A percentile compares a stretch with the other conserved stretches of the same genome.
phyloP scores from a whole-genome alignment of 2,329 filamentous ascomycete species.

The Dactylellina sp. region DNA sequence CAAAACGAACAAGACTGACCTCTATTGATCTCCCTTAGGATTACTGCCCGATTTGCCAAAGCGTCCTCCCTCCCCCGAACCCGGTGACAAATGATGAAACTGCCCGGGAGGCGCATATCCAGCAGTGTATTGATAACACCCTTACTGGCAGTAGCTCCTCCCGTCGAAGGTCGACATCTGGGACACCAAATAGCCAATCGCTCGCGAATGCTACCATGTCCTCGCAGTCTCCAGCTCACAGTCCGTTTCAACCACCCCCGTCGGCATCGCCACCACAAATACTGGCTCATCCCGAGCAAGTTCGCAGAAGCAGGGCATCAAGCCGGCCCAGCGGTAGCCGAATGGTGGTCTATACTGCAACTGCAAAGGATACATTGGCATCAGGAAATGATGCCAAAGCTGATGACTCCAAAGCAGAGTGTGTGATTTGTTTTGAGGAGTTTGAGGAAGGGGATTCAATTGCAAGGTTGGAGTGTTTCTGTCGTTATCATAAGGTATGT shows the following conservation, averaged over 20 bases:
- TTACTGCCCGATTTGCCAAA: conserved; percentile 60
- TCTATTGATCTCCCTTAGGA: no score
- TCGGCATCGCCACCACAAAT: background rate
- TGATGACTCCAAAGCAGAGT: conserved; percentile 64
- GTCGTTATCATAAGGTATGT: conserved; percentile 68
- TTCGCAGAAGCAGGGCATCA: conserved; percentile 46
- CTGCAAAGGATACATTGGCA: conserved; percentile 67
- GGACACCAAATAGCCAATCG: conserved; percentile 18
- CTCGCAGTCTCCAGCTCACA: conserved; percentile 20
- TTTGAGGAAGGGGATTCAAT: conserved; percentile 68
- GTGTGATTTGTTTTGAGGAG: conserved; percentile 70
- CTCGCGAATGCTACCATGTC: conserved; percentile 38
- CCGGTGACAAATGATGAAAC: conserved; percentile 62
- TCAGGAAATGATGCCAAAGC: conserved; percentile 64
- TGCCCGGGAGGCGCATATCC: conserved; percentile 65
- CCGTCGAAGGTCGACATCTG: conserved; percentile 34
- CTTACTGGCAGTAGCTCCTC: conserved; percentile 60
- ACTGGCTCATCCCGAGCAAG: conserved; percentile 33
- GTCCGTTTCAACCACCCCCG: background rate
- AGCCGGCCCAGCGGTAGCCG: conserved; percentile 60
- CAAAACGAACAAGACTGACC: conserved; percentile 11
- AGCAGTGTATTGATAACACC: conserved; percentile 63
- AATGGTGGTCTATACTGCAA: conserved; percentile 68
- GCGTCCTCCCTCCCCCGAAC: conserved; percentile 57
- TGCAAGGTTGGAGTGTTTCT: conserved; percentile 69